Evolutionary conservation across 129 eudicot genomes (phyloP).

Genomic region (Flaveria bidentis): DNA sequence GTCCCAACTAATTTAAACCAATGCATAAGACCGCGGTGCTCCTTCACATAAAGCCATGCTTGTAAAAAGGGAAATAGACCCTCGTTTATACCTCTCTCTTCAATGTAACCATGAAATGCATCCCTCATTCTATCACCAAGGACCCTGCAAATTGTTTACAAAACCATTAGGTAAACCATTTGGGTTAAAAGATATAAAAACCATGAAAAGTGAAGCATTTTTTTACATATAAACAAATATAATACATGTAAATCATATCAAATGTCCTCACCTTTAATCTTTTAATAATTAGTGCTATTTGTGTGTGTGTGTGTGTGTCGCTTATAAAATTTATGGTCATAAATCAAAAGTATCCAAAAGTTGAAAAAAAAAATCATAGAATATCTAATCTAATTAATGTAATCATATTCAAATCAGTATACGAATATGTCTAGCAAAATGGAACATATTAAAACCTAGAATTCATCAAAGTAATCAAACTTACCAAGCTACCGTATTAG

Average conservation of each 20-base stretch:
- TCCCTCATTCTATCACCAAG: conserved; percentile 80
- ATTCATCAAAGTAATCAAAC: not conserved
- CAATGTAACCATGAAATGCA: conserved; percentile 74
- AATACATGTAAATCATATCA: not conserved
- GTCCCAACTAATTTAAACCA: conserved; percentile 80
- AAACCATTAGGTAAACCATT: conserved; percentile 15
- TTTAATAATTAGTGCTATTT: not conserved
- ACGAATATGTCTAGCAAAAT: not conserved
- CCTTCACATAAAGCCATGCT: conserved; percentile 98
- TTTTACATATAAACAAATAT: not conserved
- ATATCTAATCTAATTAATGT: not conserved
- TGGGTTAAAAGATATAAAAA: not conserved
- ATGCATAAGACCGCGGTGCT: conserved; percentile 75
- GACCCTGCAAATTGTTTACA: conserved; percentile 50
- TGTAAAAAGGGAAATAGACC: conserved; percentile 82
- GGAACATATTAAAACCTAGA: not conserved
- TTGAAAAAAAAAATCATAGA: not conserved
- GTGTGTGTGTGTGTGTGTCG: not conserved
- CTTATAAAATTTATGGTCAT: not conserved
- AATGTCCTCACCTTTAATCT: not conserved
- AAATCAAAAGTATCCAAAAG: not conserved
- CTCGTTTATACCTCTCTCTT: conserved; percentile 81
- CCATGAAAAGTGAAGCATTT: not conserved
- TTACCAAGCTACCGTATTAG: not conserved
- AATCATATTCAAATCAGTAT: not conserved